Base-by-base conservation (phyloP, 1,284 basidiomycete genomes). In the Phlebopus sp. region DNA sequence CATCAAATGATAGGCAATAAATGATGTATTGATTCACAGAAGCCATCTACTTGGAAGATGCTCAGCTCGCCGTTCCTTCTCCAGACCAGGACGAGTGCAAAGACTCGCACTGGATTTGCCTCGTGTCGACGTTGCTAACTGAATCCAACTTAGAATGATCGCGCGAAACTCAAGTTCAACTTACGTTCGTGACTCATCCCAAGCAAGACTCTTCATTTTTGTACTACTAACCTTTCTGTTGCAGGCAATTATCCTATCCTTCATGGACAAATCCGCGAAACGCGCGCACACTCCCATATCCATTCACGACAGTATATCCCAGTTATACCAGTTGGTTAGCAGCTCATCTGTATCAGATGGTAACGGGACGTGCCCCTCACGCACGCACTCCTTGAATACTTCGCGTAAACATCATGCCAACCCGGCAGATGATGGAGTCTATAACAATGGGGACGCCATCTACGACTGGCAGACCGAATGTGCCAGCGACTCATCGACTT, bases 141-240 rank as follows among this genome's bases (percentile, higher is more conserved):
- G 57, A 62, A 59, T 40, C 55, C 59, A 53, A 41, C 18, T 5
- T 36, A 17, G 36, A 36, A 47, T 41, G 23, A 27, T 18, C 37
- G 32, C 21, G 48, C 30, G 18, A 31, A 46, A 37, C 17, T 32
- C 34, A 38, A 57, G 57, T 30, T 52, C 62, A 66, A 62, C 64
- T 64, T 63, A 58, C 49, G 50, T 64, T 63, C 53, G 49, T 59
- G 23, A 21, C 29, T 34, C 34, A 42, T 23, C 29, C 46, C 44
- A 47, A 39, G 51, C 60, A 62, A 19, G 42, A 15, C 32, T 13
- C 11, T 21, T 39, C 30, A 35, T 25, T 23, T 34, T 35, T 66
- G 62, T 59, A 64, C 56, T 36, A 54, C 46, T 37, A 64, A 40
- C 48, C 10, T 21, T n/a, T 38, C 27, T 35, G 17, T 39, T 30